Evolutionary conservation across 768 basidiomycete genomes (phyloP).

Genomic region (Boletus sensibilis): DNA sequence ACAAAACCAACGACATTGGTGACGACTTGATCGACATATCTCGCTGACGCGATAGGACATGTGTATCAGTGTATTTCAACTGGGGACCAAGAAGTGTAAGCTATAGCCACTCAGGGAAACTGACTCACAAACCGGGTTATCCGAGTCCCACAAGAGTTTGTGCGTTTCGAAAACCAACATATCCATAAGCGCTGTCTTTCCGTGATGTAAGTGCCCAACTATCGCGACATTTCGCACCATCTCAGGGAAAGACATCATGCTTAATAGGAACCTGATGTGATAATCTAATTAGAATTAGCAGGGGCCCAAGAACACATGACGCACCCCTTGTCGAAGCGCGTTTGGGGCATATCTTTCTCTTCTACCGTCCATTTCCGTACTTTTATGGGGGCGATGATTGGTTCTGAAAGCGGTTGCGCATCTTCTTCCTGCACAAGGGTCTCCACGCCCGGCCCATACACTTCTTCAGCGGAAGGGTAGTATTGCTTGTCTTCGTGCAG

Average conservation of each 20-base stretch:
- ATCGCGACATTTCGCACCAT: constrained; percentile 96
- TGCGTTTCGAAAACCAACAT: constrained; percentile 98
- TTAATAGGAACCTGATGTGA: constrained; percentile 76
- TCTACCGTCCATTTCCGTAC: constrained; percentile 92
- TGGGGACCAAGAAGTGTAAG: constrained; percentile 36
- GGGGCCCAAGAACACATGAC: constrained; percentile 24
- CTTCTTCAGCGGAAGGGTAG: constrained; percentile 88
- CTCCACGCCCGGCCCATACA: constrained; percentile 93
- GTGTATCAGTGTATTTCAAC: constrained; percentile 96
- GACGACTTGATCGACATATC: constrained; percentile 95
- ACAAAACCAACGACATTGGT: constrained; percentile 90
- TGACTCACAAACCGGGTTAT: constrained; percentile 65
- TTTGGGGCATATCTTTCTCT: constrained; percentile 94
- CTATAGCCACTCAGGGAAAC: constrained; percentile 7
- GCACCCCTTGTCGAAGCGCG: constrained; percentile 96
- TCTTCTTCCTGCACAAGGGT: constrained; percentile 98
- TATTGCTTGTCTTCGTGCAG: constrained; percentile 98
- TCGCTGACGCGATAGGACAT: constrained; percentile 82
- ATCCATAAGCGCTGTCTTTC: constrained; percentile 95
- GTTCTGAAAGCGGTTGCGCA: constrained; percentile 90
- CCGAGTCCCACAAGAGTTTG: constrained; percentile 90
- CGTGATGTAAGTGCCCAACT: constrained; percentile 96
- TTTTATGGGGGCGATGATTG: constrained; percentile 94
- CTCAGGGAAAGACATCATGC: constrained; percentile 86
- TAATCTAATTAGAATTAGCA: constrained; percentile 8